A percentile compares a stretch with the other conserved stretches of the same genome.
These are phyloP conservation scores for Fraxinus latifolia DNA, from an alignment of 305 asterid genomes.

Conservation along the genomic window DNA sequence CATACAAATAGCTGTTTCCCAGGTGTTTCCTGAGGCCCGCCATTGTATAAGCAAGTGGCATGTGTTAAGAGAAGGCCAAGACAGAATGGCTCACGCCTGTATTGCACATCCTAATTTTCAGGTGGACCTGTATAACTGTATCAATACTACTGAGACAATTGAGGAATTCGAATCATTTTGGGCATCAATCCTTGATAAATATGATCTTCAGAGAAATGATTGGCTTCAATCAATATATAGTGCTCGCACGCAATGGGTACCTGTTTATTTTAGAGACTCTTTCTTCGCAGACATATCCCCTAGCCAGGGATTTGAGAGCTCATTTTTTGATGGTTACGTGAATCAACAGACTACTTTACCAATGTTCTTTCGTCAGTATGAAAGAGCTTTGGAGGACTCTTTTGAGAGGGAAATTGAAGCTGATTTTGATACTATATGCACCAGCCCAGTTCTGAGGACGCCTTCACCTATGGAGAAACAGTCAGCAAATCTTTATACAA, in stretches of 20 bases:
- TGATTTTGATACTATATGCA: conserved; percentile 61
- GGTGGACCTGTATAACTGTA: conserved; percentile 69
- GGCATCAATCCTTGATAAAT: conserved; percentile 62
- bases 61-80: conserved; percentile 70
- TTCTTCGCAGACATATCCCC: conserved; percentile 61
- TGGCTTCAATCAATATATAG: conserved; percentile 76
- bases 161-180: conserved; percentile 78
- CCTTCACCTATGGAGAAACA: conserved; percentile 93
- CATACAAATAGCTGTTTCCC: conserved; percentile 53
- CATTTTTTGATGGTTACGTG: conserved; percentile 76
- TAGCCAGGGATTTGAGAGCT: conserved; percentile 49
- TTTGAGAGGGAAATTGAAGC: conserved; percentile 81
- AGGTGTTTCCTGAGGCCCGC: conserved; percentile 63
- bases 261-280: conserved; percentile 73
- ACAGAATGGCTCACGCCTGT: conserved; percentile 62
- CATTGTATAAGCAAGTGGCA: conserved; percentile 77
- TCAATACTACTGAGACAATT: conserved; percentile 62
- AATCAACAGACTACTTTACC: conserved; percentile 76
- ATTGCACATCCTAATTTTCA: conserved; percentile 64
- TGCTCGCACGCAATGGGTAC: conserved; percentile 73
- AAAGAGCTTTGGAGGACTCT: conserved; percentile 75
- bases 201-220: conserved; percentile 63
- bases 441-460: conserved; percentile 62
- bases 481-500: conserved; percentile 68
- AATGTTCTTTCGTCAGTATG: conserved; percentile 81